A percentile compares a stretch with the other conserved stretches of the same genome.
Conservation (phyloP, 2,329 filamentous ascomycete genomes). For the Annulohypoxylon truncatum region DNA sequence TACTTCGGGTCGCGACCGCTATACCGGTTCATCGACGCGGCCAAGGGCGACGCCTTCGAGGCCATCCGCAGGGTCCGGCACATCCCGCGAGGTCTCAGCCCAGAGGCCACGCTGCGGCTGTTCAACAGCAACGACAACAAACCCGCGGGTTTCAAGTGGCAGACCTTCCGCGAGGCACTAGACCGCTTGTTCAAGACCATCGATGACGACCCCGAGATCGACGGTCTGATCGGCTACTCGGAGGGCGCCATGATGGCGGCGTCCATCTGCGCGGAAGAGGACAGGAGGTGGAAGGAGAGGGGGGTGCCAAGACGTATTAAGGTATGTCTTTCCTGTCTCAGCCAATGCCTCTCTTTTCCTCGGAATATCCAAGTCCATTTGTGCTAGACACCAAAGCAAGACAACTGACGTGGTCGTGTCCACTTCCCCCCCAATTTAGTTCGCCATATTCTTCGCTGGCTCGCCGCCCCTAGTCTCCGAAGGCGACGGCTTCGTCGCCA, state of each 20-base stretch:
- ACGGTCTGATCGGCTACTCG: slow-evolving; percentile 61
- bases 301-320: slow-evolving; percentile 46
- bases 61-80: slow-evolving; percentile 31
- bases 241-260: slow-evolving; percentile 61
- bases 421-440: slow-evolving; percentile 49
- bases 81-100: slow-evolving; percentile 33
- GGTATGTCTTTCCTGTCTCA: slow-evolving; percentile 1
- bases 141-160: slow-evolving; percentile 12
- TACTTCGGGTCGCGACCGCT: slow-evolving; percentile 39
- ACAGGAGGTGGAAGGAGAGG: slow-evolving; percentile 44
- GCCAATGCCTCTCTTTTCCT: not conserved
- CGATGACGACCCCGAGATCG: slow-evolving; percentile 53
- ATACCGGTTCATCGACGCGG: slow-evolving; percentile 34
- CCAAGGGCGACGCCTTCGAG: slow-evolving; percentile 34
- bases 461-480: slow-evolving; percentile 50
- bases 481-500: slow-evolving; percentile 42
- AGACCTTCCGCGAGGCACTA: slow-evolving; percentile 37
- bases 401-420: not conserved
- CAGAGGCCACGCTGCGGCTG: slow-evolving; percentile 35
- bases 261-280: slow-evolving; percentile 55
- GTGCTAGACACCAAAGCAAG: not conserved
- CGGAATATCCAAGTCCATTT: not conserved
- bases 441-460: slow-evolving; percentile 61
- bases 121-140: slow-evolving; percentile 22
- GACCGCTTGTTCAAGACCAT: slow-evolving; percentile 52